phyloP scores from a whole-genome alignment of 2,329 filamentous ascomycete species.

The Ophiostoma sp. region DNA sequence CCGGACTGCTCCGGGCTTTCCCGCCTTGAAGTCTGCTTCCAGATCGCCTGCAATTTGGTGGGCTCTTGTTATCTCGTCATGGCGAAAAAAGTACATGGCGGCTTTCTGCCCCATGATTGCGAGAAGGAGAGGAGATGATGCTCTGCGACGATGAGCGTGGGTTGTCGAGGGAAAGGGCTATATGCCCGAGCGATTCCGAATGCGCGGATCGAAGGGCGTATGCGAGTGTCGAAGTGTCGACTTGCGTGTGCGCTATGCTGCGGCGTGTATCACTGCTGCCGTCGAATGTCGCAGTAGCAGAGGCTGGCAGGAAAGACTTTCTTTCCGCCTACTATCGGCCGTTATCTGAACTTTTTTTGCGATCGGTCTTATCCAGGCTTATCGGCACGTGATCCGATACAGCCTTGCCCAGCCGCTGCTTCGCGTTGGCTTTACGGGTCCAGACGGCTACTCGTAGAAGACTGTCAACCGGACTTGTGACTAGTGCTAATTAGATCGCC shows the following conservation, averaged over 20 bases:
- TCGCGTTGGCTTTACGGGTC: no score
- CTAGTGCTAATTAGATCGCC: no score
- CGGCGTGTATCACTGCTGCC: background rate
- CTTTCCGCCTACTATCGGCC: constrained; percentile 5
- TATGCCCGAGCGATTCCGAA: no score
- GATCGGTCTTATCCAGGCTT: background rate
- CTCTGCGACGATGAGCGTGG: background rate
- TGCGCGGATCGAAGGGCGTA: no score
- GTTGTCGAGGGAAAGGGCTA: background rate
- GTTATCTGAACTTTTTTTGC: constrained; percentile 10
- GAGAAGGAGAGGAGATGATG: background rate
- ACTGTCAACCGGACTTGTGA: no score
- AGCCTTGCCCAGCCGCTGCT: background rate
- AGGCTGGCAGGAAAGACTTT: background rate
- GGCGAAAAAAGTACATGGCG: constrained; percentile 5
- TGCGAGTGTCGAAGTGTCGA: background rate
- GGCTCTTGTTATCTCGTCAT: constrained; percentile 6
- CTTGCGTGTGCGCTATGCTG: background rate
- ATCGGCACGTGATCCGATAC: background rate
- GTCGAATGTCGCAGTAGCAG: no score
- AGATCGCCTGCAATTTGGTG: constrained; percentile 14
- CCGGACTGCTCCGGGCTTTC: constrained; percentile 19
- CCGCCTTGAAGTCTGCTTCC: constrained; percentile 17
- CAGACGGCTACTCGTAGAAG: background rate
- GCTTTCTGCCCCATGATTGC: constrained; percentile 2